phyloP scores from a whole-genome alignment of 192 early-diverging fungal genomes.

The Coemansia sp. region DNA sequence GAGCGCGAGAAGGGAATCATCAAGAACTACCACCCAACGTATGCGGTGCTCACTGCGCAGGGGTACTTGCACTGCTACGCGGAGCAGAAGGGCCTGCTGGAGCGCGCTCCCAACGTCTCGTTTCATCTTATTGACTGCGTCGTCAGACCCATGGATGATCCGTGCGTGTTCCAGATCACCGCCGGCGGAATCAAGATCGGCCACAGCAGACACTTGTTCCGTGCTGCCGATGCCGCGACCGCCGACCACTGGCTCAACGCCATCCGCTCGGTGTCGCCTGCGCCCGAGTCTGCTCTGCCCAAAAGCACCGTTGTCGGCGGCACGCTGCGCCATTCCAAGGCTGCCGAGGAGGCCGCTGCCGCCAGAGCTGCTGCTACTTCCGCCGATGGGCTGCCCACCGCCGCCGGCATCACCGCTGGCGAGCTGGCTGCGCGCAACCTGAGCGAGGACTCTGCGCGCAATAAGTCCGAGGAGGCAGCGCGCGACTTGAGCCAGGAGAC shows the following conservation, averaged over 20 bases:
- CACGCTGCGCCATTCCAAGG: constrained; percentile 31
- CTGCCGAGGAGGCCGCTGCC: constrained; percentile 14
- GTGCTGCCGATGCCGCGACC: constrained; percentile 12
- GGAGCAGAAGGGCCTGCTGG: constrained; percentile 33
- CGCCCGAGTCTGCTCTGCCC: constrained; percentile 3
- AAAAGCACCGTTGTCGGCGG: constrained; percentile 22
- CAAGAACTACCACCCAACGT: constrained; percentile 27
- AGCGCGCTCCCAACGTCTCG: constrained; percentile 32
- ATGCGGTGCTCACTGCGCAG: constrained; percentile 35
- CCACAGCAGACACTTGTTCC: constrained; percentile 34
- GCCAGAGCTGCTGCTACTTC: background rate
- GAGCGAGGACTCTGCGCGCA: constrained; percentile 1
- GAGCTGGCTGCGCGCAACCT: background rate
- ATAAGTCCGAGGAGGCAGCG: background rate
- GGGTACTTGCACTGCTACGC: constrained; percentile 46
- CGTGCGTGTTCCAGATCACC: constrained; percentile 16
- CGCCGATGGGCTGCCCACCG: constrained; percentile 1
- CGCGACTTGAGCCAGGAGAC: background rate
- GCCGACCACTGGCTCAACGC: constrained; percentile 38
- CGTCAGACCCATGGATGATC: constrained; percentile 25
- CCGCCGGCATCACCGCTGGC: constrained; percentile 1
- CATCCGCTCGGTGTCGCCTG: constrained; percentile 13
- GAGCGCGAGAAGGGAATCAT: constrained; percentile 46
- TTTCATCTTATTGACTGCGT: constrained; percentile 33
- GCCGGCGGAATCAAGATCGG: constrained; percentile 32